Evolutionary conservation across 106 monocot species (phyloP).

Genomic region (Phalaenopsis aphrodite): DNA sequence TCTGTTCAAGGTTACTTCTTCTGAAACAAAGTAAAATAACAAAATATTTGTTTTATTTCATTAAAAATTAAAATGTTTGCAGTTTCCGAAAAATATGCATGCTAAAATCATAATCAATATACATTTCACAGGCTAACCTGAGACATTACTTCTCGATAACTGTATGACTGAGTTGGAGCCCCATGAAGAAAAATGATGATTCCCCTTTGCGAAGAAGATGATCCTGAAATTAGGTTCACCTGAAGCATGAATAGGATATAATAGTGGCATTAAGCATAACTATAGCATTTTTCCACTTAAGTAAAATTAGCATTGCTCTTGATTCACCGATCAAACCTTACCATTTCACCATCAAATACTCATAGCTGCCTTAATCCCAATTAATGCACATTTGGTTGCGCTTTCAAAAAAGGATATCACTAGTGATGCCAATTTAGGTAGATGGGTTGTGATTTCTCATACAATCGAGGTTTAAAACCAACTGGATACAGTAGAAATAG

Average conservation of each 20-base stretch:
- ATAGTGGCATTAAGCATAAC: neutral
- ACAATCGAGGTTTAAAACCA: too few species aligned
- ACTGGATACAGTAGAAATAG: too few species aligned
- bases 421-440: too few species aligned
- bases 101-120: neutral
- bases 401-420: too few species aligned
- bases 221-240: constrained; percentile 29
- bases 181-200: constrained; percentile 84
- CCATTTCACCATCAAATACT: neutral
- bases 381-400: too few species aligned
- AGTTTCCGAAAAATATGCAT: neutral
- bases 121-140: constrained; percentile 35
- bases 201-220: constrained; percentile 40
- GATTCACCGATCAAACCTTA: neutral
- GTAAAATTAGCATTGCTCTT: neutral
- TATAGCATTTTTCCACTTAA: neutral
- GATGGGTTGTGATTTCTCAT: too few species aligned
- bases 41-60: neutral
- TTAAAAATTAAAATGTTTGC: neutral
- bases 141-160: constrained; percentile 86
- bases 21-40: neutral
- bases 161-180: constrained; percentile 89
- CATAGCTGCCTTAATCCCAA: too few species aligned
- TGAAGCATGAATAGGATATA: neutral
- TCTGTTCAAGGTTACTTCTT: neutral